phyloP scores from a whole-genome alignment of 805 yeast species.

The Candida michaelii region DNA sequence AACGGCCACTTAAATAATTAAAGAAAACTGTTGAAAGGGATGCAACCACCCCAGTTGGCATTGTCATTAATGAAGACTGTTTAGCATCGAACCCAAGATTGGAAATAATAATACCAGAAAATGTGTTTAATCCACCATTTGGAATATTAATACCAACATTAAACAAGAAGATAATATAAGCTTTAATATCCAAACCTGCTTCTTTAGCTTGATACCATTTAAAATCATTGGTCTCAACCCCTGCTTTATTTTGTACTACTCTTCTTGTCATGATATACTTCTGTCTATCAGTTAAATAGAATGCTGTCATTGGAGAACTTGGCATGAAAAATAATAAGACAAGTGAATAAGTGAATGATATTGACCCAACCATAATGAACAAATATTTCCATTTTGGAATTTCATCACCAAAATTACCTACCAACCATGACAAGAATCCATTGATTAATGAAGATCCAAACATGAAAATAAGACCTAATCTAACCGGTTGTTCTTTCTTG shows the following conservation, averaged over 20 bases:
- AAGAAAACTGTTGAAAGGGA: slow-evolving; percentile 27
- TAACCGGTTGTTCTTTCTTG: slow-evolving; percentile 18
- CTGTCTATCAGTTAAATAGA: slow-evolving; percentile 18
- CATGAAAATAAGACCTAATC: slow-evolving; percentile 19
- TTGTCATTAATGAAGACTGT: slow-evolving; percentile 24
- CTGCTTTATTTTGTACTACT: slow-evolving; percentile 17
- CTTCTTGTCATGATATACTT: slow-evolving; percentile 16
- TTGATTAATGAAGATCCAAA: slow-evolving; percentile 24
- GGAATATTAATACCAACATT: slow-evolving; percentile 28
- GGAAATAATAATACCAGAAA: slow-evolving; percentile 27
- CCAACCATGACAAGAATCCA: slow-evolving; percentile 22
- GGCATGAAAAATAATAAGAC: slow-evolving; percentile 23
- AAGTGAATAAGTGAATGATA: slow-evolving; percentile 21
- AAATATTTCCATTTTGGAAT: slow-evolving; percentile 22
- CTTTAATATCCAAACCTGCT: slow-evolving; percentile 20
- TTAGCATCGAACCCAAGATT: slow-evolving; percentile 21
- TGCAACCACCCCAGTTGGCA: slow-evolving; percentile 32
- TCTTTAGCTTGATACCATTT: slow-evolving; percentile 22
- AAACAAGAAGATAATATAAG: slow-evolving; percentile 22
- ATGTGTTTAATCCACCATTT: slow-evolving; percentile 31
- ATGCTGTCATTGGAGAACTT: slow-evolving; percentile 19
- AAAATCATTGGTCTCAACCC: slow-evolving; percentile 18
- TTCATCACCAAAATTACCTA: slow-evolving; percentile 17
- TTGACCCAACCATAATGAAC: slow-evolving; percentile 24
- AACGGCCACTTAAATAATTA: slow-evolving; percentile 31